A percentile compares a stretch with the other conserved stretches of the same genome.
phyloP scores from a whole-genome alignment of 2,329 filamentous ascomycete species.

The Colletotrichum simmondsii region DNA sequence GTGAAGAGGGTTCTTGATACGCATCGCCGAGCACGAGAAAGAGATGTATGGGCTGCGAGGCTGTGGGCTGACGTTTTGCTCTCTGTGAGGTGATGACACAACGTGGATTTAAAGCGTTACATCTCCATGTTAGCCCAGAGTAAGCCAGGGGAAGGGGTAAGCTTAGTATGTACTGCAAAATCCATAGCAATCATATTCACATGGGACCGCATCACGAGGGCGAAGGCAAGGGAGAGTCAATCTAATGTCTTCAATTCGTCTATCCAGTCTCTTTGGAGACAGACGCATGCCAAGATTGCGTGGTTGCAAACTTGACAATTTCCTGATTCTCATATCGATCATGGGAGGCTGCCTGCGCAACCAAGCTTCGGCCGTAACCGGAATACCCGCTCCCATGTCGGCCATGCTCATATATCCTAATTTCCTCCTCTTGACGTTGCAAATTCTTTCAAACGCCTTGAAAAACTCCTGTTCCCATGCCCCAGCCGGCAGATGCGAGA shows the following conservation, averaged over 20 bases:
- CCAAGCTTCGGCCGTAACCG: conserved; percentile 21
- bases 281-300: neutral
- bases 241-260: neutral
- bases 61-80: neutral
- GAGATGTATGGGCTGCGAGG: neutral
- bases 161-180: too few species aligned
- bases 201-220: too few species aligned
- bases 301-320: neutral
- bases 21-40: neutral
- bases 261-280: neutral
- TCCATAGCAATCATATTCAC: neutral
- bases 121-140: too few species aligned
- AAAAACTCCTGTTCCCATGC: conserved; percentile 29
- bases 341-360: neutral
- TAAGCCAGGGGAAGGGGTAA: too few species aligned
- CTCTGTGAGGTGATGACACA: neutral
- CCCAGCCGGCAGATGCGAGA: conserved; percentile 22
- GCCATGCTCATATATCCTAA: conserved; percentile 17
- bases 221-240: neutral
- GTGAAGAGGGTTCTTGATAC: neutral
- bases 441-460: neutral
- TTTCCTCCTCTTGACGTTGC: conserved; percentile 26
- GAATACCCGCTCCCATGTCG: neutral
- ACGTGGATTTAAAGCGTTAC: too few species aligned
- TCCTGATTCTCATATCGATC: conserved; percentile 10